Conservation (phyloP, 306 rosid genomes). For the Lithocarpus polystachyus region DNA sequence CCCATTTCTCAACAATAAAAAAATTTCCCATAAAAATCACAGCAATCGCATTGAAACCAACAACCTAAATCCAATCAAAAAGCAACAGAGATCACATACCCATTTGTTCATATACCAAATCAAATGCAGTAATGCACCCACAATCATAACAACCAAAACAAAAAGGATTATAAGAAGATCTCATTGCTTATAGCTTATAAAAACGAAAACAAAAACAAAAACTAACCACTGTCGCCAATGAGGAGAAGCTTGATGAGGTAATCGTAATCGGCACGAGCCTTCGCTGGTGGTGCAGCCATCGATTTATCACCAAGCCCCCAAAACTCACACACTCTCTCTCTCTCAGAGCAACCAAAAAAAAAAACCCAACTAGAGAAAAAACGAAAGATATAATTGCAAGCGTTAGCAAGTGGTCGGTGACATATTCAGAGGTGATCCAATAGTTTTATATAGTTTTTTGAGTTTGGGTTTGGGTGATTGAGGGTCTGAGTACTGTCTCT, state of each 20-base stretch:
- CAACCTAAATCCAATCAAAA: neutral
- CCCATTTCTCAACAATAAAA: neutral
- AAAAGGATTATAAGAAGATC: neutral
- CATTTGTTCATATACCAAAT: neutral
- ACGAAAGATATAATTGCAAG: conserved; percentile 1
- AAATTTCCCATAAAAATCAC: neutral
- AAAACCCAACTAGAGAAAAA: neutral
- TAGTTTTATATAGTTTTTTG: conserved; percentile 8
- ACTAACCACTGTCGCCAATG: conserved; percentile 83
- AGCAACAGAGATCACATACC: neutral
- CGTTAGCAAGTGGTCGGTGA: conserved; percentile 34
- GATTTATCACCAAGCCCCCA: conserved; percentile 21
- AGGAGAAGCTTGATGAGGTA: conserved; percentile 87
- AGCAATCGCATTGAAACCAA: neutral
- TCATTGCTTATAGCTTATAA: conserved; percentile 5
- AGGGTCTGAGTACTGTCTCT: neutral
- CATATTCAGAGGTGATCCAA: conserved; percentile 39
- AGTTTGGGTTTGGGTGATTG: neutral
- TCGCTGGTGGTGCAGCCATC: conserved; percentile 69
- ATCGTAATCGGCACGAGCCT: conserved; percentile 92
- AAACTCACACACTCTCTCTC: conserved; percentile 14
- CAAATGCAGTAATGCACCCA: neutral
- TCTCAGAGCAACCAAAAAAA: neutral
- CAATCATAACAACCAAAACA: neutral
- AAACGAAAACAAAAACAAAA: neutral